Evolutionary conservation across 805 yeast species (phyloP).

Genomic region (Candida ulmi): DNA sequence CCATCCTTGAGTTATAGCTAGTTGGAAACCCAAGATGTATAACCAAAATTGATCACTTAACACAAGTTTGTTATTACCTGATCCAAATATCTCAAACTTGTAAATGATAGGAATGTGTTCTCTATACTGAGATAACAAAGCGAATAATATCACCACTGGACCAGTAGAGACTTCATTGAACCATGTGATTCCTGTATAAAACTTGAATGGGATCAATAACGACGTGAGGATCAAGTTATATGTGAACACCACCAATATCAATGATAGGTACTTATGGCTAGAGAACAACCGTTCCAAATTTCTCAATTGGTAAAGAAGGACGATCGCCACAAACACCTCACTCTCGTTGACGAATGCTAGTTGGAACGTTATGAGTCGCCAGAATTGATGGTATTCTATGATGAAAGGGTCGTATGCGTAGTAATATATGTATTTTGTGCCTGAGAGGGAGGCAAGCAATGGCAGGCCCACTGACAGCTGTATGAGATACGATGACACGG

Average conservation of each 20-base stretch:
- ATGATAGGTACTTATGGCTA: conserved; percentile 27
- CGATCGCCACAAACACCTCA: conserved; percentile 30
- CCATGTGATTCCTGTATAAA: conserved; percentile 13
- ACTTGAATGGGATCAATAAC: conserved; percentile 11
- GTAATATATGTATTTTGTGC: conserved; percentile 29
- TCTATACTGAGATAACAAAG: conserved; percentile 30
- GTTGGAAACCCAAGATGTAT: conserved; percentile 27
- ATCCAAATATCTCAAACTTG: conserved; percentile 26
- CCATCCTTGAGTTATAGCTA: conserved; percentile 26
- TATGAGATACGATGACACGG: conserved; percentile 26
- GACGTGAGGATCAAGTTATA: conserved; percentile 12
- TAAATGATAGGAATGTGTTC: conserved; percentile 34
- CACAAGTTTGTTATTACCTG: conserved; percentile 10
- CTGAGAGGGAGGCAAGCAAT: conserved; percentile 28
- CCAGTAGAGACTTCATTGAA: conserved; percentile 22
- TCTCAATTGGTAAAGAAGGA: conserved; percentile 32
- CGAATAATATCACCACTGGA: conserved; percentile 29
- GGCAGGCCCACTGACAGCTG: conserved; percentile 23
- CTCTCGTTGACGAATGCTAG: conserved; percentile 23
- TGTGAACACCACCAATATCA: conserved; percentile 9
- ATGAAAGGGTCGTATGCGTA: conserved; percentile 30
- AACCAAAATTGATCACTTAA: conserved; percentile 30
- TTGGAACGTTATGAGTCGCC: conserved; percentile 23
- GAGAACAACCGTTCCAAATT: conserved; percentile 33
- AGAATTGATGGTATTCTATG: conserved; percentile 24